Percentiles rank a stretch among this genome's conserved stretches.
These are phyloP conservation scores for Diaporthe capsici DNA, from an alignment of 2,329 filamentous ascomycete genomes.

Conservation along the genomic window DNA sequence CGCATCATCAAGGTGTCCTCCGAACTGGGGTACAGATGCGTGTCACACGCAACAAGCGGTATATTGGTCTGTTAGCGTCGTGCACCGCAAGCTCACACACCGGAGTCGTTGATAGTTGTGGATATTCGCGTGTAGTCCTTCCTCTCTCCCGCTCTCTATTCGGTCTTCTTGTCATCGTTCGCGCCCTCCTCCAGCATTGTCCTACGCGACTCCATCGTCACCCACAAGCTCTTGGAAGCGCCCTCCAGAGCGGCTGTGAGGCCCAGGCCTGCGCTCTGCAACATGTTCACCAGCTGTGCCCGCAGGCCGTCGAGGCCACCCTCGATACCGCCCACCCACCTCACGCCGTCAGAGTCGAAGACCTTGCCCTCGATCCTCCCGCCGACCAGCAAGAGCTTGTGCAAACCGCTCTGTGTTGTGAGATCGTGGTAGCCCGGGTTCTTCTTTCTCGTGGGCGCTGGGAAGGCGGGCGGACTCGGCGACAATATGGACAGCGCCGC, in stretches of 20 bases:
- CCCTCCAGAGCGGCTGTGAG: constrained; percentile 85
- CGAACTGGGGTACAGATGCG: background rate
- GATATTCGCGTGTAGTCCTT: background rate
- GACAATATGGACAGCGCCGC: constrained; percentile 84
- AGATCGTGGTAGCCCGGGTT: constrained; percentile 87
- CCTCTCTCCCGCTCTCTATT: constrained; percentile 40
- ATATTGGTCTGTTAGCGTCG: background rate
- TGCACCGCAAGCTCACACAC: background rate
- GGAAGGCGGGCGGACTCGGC: constrained; percentile 80
- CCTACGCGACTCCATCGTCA: constrained; percentile 87
- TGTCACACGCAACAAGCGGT: background rate
- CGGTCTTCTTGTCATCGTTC: constrained; percentile 47
- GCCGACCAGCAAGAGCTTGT: constrained; percentile 89
- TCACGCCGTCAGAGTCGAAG: constrained; percentile 80
- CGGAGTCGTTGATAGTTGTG: background rate
- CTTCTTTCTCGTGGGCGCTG: constrained; percentile 81
- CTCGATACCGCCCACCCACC: constrained; percentile 79
- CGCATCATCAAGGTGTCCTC: background rate
- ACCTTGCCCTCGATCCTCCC: constrained; percentile 88
- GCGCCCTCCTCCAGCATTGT: constrained; percentile 76
- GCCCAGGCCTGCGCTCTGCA: constrained; percentile 84
- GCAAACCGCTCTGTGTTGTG: constrained; percentile 82
- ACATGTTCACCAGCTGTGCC: constrained; percentile 83
- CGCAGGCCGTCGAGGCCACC: constrained; percentile 86
- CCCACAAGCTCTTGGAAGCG: constrained; percentile 84